Percentiles rank a stretch among this genome's conserved stretches.
Conservation (phyloP, 306 rosid species). For the Citrullus mucosospermus region DNA sequence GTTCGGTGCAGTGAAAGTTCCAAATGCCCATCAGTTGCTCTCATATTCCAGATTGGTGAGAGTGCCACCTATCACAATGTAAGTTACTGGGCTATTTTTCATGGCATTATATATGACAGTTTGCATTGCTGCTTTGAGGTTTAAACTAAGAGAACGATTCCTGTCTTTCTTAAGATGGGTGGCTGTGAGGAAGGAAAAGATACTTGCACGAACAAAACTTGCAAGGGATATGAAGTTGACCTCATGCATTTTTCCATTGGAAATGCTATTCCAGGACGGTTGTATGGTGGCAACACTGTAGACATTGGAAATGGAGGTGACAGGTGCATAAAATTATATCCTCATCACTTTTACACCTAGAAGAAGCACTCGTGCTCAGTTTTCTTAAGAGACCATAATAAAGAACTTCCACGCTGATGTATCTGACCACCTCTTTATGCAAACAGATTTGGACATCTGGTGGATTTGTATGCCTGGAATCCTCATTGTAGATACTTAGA, state of each 20-base stretch:
- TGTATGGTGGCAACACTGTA: slow-evolving; percentile 71
- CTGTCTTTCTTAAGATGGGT: slow-evolving; percentile 62
- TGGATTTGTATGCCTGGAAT: slow-evolving; percentile 87
- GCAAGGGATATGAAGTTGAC: slow-evolving; percentile 92
- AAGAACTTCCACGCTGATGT: background rate
- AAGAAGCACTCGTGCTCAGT: slow-evolving; percentile 8
- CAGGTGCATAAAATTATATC: slow-evolving; percentile 36
- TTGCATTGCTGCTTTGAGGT: slow-evolving; percentile 4
- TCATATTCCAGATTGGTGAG: slow-evolving; percentile 87
- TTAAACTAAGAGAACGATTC: slow-evolving; percentile 11
- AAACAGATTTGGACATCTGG: slow-evolving; percentile 78
- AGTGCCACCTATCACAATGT: slow-evolving; percentile 68
- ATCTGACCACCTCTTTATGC: slow-evolving; percentile 3
- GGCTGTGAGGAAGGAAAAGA: slow-evolving; percentile 59
- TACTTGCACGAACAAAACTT: slow-evolving; percentile 71
- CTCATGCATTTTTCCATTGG: slow-evolving; percentile 92
- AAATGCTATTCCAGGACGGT: slow-evolving; percentile 84
- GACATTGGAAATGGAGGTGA: slow-evolving; percentile 80
- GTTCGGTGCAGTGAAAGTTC: slow-evolving; percentile 40
- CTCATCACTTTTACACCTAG: background rate
- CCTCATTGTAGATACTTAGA: slow-evolving; percentile 88
- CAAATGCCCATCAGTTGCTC: slow-evolving; percentile 85
- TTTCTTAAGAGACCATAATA: slow-evolving; percentile 1
- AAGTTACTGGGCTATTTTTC: slow-evolving; percentile 18
- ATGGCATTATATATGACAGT: background rate